Evolutionary conservation across 495 filamentous ascomycete species (phyloP), one percentile per base, ranked within the genome.

Genomic region (Penicillium simplicissimum): DNA sequence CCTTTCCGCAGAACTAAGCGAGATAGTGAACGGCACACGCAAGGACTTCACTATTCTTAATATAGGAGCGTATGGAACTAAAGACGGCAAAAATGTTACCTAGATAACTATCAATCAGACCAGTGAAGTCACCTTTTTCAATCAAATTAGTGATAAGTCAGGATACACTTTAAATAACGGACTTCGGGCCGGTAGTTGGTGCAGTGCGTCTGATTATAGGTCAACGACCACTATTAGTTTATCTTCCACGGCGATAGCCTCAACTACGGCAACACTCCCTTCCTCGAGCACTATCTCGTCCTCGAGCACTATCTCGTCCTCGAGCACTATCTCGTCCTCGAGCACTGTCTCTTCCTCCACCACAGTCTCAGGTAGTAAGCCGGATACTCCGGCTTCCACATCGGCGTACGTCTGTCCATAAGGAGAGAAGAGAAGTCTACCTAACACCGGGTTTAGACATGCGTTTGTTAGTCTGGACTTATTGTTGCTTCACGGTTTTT

Each of bases 81-180:
- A 42, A 56, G 37, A 43, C 17, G 53, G 35, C n/a, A 36, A 42
- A 38, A 4, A 42, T 28, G 53, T 36, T 15, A 54, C 60, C 0
- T 62, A 47, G 60, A 57, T 57, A 31, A 14, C 21, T 1, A 28
- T 57, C 15, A 57, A 52, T 6, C 33, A 57, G 11, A 43, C 33
- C 13, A 47, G 60, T 42, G 14, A 36, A 17, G 58, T 55, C 37
- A 55, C 58, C 1, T 61, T 61, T 13, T 61, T 36, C 40, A 61
- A 61, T 49, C 52, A 54, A 21, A 55, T 48, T 28, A 52, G 52
- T 11, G 33, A 61, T 14, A 45, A 47, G 19, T 48, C 58, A 36
- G 28, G 8, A 23, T 58, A 45, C n/a, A 58, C 33, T 28, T 45
- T 51, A 17, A 37, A 58, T 17, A 38, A 53, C 31, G 33, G 56